Conservation (phyloP, 106 monocot species). For the Apostasia ramifera region DNA sequence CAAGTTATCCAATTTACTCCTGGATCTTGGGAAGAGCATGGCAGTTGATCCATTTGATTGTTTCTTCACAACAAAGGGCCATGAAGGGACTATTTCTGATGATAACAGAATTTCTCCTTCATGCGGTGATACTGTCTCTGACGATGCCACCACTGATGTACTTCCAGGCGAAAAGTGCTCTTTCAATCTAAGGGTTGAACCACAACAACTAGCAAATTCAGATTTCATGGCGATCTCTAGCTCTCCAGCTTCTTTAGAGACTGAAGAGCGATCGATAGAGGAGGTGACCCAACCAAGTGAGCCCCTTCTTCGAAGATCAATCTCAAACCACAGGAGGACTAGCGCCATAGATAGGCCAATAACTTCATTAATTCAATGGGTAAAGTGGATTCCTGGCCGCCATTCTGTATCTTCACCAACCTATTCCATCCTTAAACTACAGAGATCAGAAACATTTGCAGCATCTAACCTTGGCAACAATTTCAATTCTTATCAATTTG, state of each 20-base stretch:
- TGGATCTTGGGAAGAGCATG: neutral
- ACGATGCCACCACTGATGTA: neutral
- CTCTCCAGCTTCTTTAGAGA: constrained; percentile 1
- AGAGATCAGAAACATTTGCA: constrained; percentile 13
- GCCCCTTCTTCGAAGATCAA: constrained; percentile 24
- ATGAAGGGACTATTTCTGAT: neutral
- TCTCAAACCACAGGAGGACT: constrained; percentile 19
- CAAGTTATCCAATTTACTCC: too few species aligned
- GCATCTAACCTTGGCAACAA: constrained; percentile 13
- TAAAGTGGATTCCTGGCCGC: constrained; percentile 43
- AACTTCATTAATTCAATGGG: constrained; percentile 41
- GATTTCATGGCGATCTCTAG: neutral
- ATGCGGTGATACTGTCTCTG: neutral
- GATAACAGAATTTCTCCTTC: constrained; percentile 5
- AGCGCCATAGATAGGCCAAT: constrained; percentile 29
- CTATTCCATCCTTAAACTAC: constrained; percentile 24
- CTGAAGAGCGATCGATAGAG: constrained; percentile 6
- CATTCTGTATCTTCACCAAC: constrained; percentile 16
- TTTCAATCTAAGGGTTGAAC: constrained; percentile 9
- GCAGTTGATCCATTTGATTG: constrained; percentile 15
- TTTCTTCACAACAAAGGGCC: constrained; percentile 7
- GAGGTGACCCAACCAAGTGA: constrained; percentile 14
- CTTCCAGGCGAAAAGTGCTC: constrained; percentile 5
- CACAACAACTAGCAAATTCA: constrained; percentile 1
- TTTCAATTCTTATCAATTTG: neutral